These are phyloP conservation scores for Botrytis squamosa DNA, from an alignment of 2,329 filamentous ascomycete species.

Conservation along the genomic window DNA sequence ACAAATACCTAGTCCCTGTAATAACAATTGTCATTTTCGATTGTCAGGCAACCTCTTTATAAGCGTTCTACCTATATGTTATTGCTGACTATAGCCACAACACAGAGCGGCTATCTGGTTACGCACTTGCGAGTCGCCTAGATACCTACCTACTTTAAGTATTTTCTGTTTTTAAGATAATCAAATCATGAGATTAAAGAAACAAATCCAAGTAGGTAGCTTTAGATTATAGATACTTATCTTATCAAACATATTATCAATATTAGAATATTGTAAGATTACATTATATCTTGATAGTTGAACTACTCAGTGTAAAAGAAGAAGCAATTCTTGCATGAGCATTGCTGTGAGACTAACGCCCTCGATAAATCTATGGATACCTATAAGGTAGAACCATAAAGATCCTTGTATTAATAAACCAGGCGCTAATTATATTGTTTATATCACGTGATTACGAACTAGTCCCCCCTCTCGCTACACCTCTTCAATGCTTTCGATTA, in stretches of 20 bases:
- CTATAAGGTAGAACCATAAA: no score
- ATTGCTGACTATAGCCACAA: background rate
- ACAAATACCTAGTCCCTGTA: background rate
- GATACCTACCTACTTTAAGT: background rate
- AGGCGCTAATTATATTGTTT: no score
- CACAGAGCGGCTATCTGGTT: background rate
- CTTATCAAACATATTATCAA: no score
- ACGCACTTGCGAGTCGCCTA: background rate
- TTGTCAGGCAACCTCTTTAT: background rate
- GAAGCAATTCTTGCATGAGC: background rate
- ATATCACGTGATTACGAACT: no score
- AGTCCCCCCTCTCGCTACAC: no score
- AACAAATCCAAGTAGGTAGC: background rate
- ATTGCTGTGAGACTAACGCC: background rate
- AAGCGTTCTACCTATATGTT: background rate
- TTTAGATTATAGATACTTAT: background rate
- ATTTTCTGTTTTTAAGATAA: accelerated
- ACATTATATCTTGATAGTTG: background rate
- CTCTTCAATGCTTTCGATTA: no score
- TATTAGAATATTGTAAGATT: no score
- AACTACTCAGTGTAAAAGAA: background rate
- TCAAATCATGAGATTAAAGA: background rate
- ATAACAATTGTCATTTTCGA: background rate
- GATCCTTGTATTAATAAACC: no score
- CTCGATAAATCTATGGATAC: background rate